Evolutionary conservation across 1,139 yeast genomes (phyloP), one percentile per base, ranked within the genome.

Genomic region (Pichiaceae sp.): DNA sequence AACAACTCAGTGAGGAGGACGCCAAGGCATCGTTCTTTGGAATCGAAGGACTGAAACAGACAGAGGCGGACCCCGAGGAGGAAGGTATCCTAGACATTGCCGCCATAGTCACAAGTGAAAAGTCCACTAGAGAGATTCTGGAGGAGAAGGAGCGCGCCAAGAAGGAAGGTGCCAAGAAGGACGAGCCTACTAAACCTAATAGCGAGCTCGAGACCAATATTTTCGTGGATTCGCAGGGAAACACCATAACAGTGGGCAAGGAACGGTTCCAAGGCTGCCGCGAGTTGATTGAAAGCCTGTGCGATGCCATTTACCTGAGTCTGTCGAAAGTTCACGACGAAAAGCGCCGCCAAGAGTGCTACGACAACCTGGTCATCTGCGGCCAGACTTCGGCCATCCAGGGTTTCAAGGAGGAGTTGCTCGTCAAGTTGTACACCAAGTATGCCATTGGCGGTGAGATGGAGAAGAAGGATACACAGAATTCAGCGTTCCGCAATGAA

Each of bases 51-150:
- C 62, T 58, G 36, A 52, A 71, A 38, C 63, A 63, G 29, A 23
- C 35, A 27, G 36, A 21, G 4, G 32, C 33, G 16, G 20, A 24
- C 18, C 60, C 60, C 17, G 56, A 54, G 3, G 81, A 75, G 29
- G 93, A 82, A 26, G 91, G 85, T 33, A 75, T 78, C 3, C 70
- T 86, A 36, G 96, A 91, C 57, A 89, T 91, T 34, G 96, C 96
- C 1, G 86, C 86, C 30, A 77, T 87, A 49, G 94, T 91, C 7
- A 75, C 94, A 1, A 78, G 85, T 42, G 85, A 78, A 9, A 70
- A 78, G 45, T 47, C 59, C 16, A 74, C 85, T 2, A 67, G 81
- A 40, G 86, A 79, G 51, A 65, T 78, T 27, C 59, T 81, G 37
- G 82, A 72, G 37, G 75, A 72, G 49, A 67, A 77, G 36, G 80